Base-by-base conservation (phyloP, 2,329 filamentous ascomycete species). In the Westerdykella sp. region DNA sequence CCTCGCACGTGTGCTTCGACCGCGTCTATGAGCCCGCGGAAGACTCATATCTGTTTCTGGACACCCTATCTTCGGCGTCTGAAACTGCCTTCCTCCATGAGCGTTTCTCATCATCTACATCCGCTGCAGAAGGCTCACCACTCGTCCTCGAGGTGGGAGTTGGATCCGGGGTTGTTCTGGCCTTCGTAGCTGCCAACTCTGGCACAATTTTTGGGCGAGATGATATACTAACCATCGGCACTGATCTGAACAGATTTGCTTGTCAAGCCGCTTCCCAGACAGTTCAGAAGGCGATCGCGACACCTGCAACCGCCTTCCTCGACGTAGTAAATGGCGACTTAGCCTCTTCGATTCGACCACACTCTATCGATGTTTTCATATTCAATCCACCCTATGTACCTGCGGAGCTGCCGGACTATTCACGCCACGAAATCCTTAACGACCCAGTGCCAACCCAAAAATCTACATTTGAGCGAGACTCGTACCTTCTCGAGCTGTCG, bases 381-480 rank as follows among this genome's bases (percentile, higher is more conserved):
- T 98, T 97, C 75, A 98, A 98, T 63, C 93, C 93, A 41, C 93
- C 93, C 0, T 98, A 98, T 63, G 93, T 98, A 12, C 93, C 93
- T 2, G 94, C 90, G 2, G 77, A 83, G 21, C 69, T 94, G 46
- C 90, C 91, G 1, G 63, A 68, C 18, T 67, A 77, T 30, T 68
- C 75, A 5, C 54, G 56, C 37, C 66, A 69, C 43, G 47, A 54
- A 14, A 45, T 41, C 14, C 67, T 61, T 50, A 66, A 67, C 36
- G 41, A 47, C 6, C 25, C 60, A 11, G 48, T 53, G 5, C 28
- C 49, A 6, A 56, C 56, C 25, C 42, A 57, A 31, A 45, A 48
- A 10, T 51, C 54, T n/a, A 61, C 59, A 9, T 95, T 88, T 54
- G 87, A 90, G 43, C 79, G 82, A 44, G 89, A 96, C 59, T 90